Conservation (phyloP, 108 stramenopile species). For the Cyclotella choctawhatcheeana region DNA sequence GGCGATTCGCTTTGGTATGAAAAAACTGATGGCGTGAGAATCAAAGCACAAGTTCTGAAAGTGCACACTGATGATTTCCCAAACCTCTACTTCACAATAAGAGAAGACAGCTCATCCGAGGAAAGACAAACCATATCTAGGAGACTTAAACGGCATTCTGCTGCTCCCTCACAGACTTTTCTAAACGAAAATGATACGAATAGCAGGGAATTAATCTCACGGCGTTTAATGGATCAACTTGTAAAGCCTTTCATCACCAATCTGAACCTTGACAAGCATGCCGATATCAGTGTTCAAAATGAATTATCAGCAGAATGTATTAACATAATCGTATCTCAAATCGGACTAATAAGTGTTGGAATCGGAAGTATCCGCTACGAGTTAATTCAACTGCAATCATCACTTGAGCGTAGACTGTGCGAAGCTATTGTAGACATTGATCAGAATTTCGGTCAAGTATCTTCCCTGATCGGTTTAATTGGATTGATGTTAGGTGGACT, state of each 20-base stretch:
- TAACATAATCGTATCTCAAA: constrained; percentile 64
- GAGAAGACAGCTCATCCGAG: constrained; percentile 48
- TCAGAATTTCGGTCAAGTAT: constrained; percentile 5
- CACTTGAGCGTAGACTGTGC: constrained; percentile 26
- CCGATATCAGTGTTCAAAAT: neutral
- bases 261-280: neutral
- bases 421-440: constrained; percentile 10
- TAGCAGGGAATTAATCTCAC: constrained; percentile 26
- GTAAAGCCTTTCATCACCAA: constrained; percentile 28
- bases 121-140: constrained; percentile 76
- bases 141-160: constrained; percentile 47
- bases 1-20: constrained; percentile 74
- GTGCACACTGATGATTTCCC: constrained; percentile 74
- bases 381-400: constrained; percentile 50
- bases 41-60: constrained; percentile 59
- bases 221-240: constrained; percentile 47
- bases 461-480: constrained; percentile 33
- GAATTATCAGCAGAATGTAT: constrained; percentile 52
- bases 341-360: constrained; percentile 62
- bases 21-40: constrained; percentile 43
- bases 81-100: constrained; percentile 75
- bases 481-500: constrained; percentile 59
- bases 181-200: neutral
- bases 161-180: neutral
- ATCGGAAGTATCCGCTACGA: constrained; percentile 73